Base-by-base conservation (phyloP, 257 asterid species). In the Orobanche coerulescens region DNA sequence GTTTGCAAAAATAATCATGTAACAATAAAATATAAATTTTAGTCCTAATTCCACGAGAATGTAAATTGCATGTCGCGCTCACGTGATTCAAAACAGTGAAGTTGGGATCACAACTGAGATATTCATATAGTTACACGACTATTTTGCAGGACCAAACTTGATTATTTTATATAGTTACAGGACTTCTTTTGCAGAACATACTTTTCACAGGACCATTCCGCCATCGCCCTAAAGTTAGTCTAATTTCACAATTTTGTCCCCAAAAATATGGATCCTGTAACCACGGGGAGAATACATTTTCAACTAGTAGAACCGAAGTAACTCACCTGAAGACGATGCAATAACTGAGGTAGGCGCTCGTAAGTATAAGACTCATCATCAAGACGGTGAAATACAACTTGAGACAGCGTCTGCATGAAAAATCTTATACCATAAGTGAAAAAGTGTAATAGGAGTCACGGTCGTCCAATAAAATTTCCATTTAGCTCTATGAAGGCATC, bases 261-360 rank as follows among this genome's bases (percentile, higher is more conserved):
- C 20, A 42, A 20, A 1, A 47, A 18, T 1, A 12, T 46, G 13
- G 53, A 20, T 47, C n/a, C 0, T 42, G 49, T 14, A 50, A 49
- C 55, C 47, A 22, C 61, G 53, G 53, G 11, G 36, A 71, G 61
- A 55, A 52, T 49, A 16, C 31, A 6, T 7, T 62, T 8, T 47
- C 13, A 15, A 64, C 13, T 46, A 43, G 59, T 47, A 40, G 33
- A 75, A 57, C 61, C 23, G 12, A 58, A 44, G 66, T 70, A 57
- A 71, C 72, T 72, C 10, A 88, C 99, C 97, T 93, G 99, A 71
- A 93, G 97, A 30, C 99, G 99, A 79, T 93, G 99, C 59, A 93
- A 66, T 78, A 93, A 72, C 76, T 87, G 97, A 59, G 95, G 95
- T 22, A 75, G 71, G 34, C 99, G 97, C 78, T 89, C 97, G 72